Evolutionary conservation across 202 grass and related monocot genomes (phyloP), one percentile per base, ranked within the genome.

Genomic region (Hordeum pubiflorum): DNA sequence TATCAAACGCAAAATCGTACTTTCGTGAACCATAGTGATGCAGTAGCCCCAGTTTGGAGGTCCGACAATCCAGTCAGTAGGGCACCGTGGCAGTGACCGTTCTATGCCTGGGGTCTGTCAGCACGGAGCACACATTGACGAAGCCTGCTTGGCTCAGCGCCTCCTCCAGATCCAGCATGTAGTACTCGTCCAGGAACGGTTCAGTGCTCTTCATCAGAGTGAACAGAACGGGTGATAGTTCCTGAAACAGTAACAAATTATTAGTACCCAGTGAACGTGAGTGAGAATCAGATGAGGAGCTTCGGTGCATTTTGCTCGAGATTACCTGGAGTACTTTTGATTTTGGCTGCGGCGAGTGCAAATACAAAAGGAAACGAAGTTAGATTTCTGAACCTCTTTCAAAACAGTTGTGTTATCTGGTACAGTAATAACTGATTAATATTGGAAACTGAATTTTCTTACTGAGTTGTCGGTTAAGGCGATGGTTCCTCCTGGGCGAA

Each of bases 141-240:
- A 97, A 93, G 12, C 87, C 91, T 10, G 81, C 85, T 60, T 76
- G 60, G 63, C 63, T 88, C 77, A 87, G 36, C 24, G 87, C 69
- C 79, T 91, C 84, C 79, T 93, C 89, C 75, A 97, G 84, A 71
- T 97, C 89, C 55, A 93, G 80, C 75, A 89, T 90, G 65, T 97
- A 93, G 83, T 93, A 97, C 48, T 97, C 94, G 29, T 93, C 91
- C 10, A 93, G 77, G 73, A 93, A 97, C 17, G 94, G 94, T 32
- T 97, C 94, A 1, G 94, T 97, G 73, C 94, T 93, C 57, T 97
- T 93, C 62, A 91, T 86, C 70, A 91, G 69, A 37, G 94, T 93
- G 80, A 97, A 97, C 69, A 90, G 15, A 15, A 93, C 89, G 5
- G 94, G 91, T 12, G 94, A 91, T 13, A 97, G 17, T 87, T 97